Percentiles rank a stretch among this genome's conserved stretches.
These are phyloP conservation scores for Pelargonium citronellum DNA, from an alignment of 441 rosid genomes.

Conservation along the genomic window DNA sequence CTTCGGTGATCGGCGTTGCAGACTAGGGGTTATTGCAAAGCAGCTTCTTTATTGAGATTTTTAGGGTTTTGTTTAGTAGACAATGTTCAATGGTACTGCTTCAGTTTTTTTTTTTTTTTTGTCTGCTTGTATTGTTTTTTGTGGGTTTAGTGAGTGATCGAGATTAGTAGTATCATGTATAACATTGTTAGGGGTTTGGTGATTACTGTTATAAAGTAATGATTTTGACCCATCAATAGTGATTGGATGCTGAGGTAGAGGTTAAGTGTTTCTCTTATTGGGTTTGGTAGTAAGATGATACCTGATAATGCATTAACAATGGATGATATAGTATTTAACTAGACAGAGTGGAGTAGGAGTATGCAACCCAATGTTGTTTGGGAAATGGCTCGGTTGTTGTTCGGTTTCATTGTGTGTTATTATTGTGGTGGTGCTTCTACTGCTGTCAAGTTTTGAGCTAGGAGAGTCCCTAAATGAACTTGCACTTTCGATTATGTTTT, in stretches of 20 bases:
- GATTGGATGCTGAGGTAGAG: neutral
- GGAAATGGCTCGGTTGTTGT: no score
- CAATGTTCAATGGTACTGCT: neutral
- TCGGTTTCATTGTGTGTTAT: no score
- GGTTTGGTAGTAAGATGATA: no score
- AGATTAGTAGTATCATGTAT: neutral
- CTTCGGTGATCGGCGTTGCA: neutral
- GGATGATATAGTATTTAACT: no score
- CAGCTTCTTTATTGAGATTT: neutral
- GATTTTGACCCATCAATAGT: neutral
- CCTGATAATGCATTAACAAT: no score
- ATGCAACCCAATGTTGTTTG: no score
- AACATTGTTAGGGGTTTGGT: neutral
- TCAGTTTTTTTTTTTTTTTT: neutral
- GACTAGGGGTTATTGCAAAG: no score
- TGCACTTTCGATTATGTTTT: no score
- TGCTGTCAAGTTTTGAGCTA: no score
- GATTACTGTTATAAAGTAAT: neutral
- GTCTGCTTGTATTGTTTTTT: neutral
- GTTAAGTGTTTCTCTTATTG: neutral
- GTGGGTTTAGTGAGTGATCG: neutral
- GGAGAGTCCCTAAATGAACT: no score
- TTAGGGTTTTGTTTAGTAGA: neutral
- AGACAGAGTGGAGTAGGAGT: no score
- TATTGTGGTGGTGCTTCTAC: no score